Evolutionary conservation across 805 yeast species (phyloP).

Genomic region (Komagataella ulmi): DNA sequence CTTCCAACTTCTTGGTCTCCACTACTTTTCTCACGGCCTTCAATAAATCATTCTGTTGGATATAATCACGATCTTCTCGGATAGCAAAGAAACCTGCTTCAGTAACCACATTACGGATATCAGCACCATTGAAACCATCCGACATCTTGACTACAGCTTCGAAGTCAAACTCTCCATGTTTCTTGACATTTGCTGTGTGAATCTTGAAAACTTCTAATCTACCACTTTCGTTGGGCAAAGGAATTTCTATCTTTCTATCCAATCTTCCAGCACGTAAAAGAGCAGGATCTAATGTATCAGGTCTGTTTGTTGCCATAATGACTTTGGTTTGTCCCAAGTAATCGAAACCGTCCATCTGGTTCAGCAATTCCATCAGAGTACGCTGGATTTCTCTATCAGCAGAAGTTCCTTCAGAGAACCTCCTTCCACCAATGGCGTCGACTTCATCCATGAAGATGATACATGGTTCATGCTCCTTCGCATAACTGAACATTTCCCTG

Average conservation of each 20-base stretch:
- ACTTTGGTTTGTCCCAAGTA: constrained; percentile 93
- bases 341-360: constrained; percentile 98
- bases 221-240: constrained; percentile 92
- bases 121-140: constrained; percentile 98
- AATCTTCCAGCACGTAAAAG: constrained; percentile 93
- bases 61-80: constrained; percentile 93
- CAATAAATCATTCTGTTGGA: constrained; percentile 86
- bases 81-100: constrained; percentile 98
- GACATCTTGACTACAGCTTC: constrained; percentile 97
- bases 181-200: constrained; percentile 73
- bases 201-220: constrained; percentile 89
- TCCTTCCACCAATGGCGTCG: constrained; percentile 97
- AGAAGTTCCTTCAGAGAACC: constrained; percentile 95
- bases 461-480: constrained; percentile 96
- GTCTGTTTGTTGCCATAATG: constrained; percentile 98
- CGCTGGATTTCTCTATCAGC: constrained; percentile 98
- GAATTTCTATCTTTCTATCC: constrained; percentile 92
- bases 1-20: constrained; percentile 94
- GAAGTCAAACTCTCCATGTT: constrained; percentile 92
- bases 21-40: constrained; percentile 97
- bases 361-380: constrained; percentile 90
- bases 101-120: constrained; percentile 91
- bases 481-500: constrained; percentile 96
- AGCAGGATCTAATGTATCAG: constrained; percentile 96
- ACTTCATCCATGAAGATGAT: constrained; percentile 97